These are phyloP conservation scores for Strigomonas culicis DNA, from an alignment of 208 protist genomes.

Conservation along the genomic window DNA sequence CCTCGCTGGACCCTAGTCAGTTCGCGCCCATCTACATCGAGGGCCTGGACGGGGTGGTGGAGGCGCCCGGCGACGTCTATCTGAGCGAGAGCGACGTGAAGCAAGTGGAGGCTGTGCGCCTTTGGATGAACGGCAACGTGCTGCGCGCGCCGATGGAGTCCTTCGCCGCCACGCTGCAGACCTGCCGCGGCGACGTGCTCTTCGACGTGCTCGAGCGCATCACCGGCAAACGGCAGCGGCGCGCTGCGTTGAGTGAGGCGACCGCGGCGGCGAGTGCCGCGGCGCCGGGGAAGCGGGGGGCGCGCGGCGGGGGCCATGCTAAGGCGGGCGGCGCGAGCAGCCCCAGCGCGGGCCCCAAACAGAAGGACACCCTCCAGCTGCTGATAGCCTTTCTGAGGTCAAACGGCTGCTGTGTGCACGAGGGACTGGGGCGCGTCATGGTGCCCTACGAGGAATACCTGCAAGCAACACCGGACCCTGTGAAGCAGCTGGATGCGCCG, in stretches of 20 bases:
- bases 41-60: not conserved
- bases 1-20: too few species aligned
- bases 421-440: conserved; percentile 69
- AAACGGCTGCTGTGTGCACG: conserved; percentile 74
- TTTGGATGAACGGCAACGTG: conserved; percentile 80
- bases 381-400: conserved; percentile 67
- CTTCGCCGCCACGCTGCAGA: conserved; percentile 52
- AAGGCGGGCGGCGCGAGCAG: too few species aligned
- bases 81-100: conserved; percentile 16
- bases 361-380: conserved; percentile 36
- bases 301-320: not conserved
- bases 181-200: conserved; percentile 48
- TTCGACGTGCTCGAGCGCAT: conserved; percentile 67
- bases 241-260: not conserved
- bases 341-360: conserved; percentile 8
- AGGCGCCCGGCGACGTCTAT: conserved; percentile 22
- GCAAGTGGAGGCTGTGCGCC: conserved; percentile 42
- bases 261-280: not conserved
- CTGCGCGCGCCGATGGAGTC: conserved; percentile 51
- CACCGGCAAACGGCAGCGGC: conserved; percentile 46
- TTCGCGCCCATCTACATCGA: conserved; percentile 4
- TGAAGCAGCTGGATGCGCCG: conserved; percentile 12
- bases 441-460: conserved; percentile 81
- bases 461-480: conserved; percentile 2
- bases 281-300: not conserved